Conservation (phyloP, 257 asterid species). For the Ehretia macrophylla region DNA sequence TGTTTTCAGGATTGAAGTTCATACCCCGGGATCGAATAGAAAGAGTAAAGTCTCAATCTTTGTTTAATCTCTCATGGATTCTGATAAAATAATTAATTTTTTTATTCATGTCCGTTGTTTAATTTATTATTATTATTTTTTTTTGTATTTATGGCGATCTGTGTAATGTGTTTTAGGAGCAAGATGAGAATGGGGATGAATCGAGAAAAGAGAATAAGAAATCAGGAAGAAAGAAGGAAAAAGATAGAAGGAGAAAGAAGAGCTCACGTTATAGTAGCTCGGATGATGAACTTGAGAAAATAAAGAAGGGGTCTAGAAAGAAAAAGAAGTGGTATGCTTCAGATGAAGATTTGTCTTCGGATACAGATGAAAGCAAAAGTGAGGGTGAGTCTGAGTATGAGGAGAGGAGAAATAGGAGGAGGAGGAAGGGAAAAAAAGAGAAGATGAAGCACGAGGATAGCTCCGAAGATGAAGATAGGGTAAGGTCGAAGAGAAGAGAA, state of each 20-base stretch:
- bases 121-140: neutral
- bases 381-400: slow-evolving; percentile 32
- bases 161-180: slow-evolving; percentile 32
- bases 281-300: slow-evolving; percentile 60
- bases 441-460: slow-evolving; percentile 34
- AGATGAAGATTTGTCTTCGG: slow-evolving; percentile 61
- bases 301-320: slow-evolving; percentile 53
- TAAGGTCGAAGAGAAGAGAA: slow-evolving; percentile 32
- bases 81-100: neutral
- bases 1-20: slow-evolving; percentile 45
- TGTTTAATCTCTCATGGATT: neutral
- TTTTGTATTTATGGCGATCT: neutral
- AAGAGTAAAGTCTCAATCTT: slow-evolving; percentile 18
- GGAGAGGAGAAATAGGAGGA: slow-evolving; percentile 30
- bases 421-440: slow-evolving; percentile 28
- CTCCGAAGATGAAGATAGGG: slow-evolving; percentile 21
- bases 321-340: slow-evolving; percentile 84
- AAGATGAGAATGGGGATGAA: slow-evolving; percentile 28
- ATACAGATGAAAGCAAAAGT: slow-evolving; percentile 43
- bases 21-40: slow-evolving; percentile 37
- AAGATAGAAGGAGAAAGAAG: slow-evolving; percentile 35
- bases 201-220: slow-evolving; percentile 39
- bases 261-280: slow-evolving; percentile 47
- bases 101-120: neutral
- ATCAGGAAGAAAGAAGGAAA: slow-evolving; percentile 43